Conservation (phyloP, 148 eudicot species). For the Rhododendron ovatum region DNA sequence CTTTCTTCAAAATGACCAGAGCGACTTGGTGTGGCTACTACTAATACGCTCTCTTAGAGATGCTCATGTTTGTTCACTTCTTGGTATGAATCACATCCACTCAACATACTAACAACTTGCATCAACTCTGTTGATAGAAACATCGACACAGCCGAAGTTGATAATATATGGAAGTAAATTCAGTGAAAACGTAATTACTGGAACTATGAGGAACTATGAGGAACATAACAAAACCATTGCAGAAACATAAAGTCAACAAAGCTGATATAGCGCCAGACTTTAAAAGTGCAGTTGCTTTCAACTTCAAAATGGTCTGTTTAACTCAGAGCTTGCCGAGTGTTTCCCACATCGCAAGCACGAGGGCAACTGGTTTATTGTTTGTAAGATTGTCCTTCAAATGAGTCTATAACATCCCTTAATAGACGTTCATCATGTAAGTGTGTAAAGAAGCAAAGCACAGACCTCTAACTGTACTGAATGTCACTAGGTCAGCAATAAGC, state of each 20-base stretch:
- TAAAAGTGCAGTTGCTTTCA: background rate
- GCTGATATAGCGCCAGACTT: background rate
- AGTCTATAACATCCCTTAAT: background rate
- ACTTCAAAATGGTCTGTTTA: background rate
- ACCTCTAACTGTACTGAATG: conserved; percentile 92
- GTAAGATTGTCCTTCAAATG: background rate
- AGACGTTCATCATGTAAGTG: background rate
- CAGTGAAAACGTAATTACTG: background rate
- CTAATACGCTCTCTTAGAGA: background rate
- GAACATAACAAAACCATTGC: background rate
- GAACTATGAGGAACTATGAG: background rate
- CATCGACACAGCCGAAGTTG: background rate
- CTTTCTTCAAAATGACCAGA: background rate
- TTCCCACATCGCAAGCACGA: background rate
- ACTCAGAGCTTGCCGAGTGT: background rate
- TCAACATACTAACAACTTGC: background rate
- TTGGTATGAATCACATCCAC: background rate
- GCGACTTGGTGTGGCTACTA: background rate
- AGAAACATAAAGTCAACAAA: background rate
- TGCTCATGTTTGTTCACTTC: background rate
- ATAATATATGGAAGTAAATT: background rate
- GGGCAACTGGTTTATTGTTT: background rate
- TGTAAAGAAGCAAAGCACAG: conserved; percentile 26
- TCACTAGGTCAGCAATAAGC: conserved; percentile 78
- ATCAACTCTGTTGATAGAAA: background rate